phyloP scores from a whole-genome alignment of 2,329 filamentous ascomycete species.

The Calonectria pseudoturangicola region DNA sequence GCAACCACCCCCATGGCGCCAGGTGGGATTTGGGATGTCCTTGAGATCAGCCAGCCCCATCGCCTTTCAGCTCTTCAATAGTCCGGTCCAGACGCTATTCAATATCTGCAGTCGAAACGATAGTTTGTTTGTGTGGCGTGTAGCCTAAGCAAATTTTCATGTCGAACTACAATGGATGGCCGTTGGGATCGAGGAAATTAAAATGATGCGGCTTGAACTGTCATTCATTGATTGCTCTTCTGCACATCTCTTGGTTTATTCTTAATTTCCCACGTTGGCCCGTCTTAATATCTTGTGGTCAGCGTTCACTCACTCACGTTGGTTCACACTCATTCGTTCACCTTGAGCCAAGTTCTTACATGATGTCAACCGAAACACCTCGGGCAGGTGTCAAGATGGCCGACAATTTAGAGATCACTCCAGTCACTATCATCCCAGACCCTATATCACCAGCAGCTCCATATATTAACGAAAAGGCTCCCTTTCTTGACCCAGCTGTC shows the following conservation, averaged over 20 bases:
- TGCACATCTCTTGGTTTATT: no score
- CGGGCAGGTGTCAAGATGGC: conserved; percentile 7
- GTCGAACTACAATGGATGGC: neutral
- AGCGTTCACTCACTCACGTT: neutral
- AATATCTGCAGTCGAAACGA: conserved; percentile 1
- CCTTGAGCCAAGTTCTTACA: no score
- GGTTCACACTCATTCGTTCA: conserved; percentile 6
- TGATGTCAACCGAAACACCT: neutral
- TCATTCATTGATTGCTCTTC: neutral
- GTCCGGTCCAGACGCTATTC: neutral
- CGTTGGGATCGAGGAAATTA: neutral
- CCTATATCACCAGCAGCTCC: neutral
- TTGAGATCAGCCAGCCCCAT: no score
- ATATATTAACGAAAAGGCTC: neutral
- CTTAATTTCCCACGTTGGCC: no score
- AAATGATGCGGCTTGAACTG: neutral
- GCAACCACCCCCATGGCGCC: no score
- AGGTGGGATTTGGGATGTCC: no score
- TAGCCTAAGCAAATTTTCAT: neutral
- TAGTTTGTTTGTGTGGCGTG: conserved; percentile 1
- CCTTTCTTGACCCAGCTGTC: neutral
- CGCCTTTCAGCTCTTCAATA: neutral
- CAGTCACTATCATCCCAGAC: neutral
- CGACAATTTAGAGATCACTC: neutral
- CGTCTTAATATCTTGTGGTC: neutral